These are phyloP conservation scores for Bretschneidera sinensis DNA, from an alignment of 345 rosid genomes.

Conservation along the genomic window DNA sequence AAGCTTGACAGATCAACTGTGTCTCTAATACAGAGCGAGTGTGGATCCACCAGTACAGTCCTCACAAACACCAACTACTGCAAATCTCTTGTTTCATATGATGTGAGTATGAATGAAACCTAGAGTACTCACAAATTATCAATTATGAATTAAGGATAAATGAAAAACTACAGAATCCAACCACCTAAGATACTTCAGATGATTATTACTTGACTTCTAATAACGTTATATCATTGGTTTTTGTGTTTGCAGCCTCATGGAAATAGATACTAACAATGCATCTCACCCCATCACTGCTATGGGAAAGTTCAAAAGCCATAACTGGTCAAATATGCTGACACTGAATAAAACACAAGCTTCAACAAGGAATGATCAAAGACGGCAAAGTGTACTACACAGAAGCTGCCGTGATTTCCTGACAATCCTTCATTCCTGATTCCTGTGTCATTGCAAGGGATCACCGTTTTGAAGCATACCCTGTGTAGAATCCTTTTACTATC, in stretches of 20 bases:
- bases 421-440: background rate
- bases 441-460: background rate
- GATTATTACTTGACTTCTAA: too few species aligned
- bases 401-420: slow-evolving; percentile 4
- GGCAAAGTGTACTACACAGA: background rate
- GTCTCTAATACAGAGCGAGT: slow-evolving; percentile 73
- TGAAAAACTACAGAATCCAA: too few species aligned
- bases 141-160: background rate
- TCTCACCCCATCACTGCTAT: slow-evolving; percentile 2
- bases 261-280: slow-evolving; percentile 19
- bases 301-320: background rate
- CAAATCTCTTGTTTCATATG: slow-evolving; percentile 46
- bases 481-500: slow-evolving; percentile 4
- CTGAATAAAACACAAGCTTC: slow-evolving; percentile 9
- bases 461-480: background rate
- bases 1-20: slow-evolving; percentile 73
- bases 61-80: slow-evolving; percentile 65
- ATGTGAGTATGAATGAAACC: slow-evolving; percentile 32
- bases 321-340: background rate
- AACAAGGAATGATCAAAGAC: slow-evolving; percentile 4
- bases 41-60: slow-evolving; percentile 78
- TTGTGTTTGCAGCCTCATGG: slow-evolving; percentile 26
- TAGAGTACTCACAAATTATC: background rate
- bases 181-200: too few species aligned
- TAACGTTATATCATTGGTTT: slow-evolving; percentile 1